Evolutionary conservation across 306 rosid species (phyloP).

Genomic region (Abrus pulchellus): DNA sequence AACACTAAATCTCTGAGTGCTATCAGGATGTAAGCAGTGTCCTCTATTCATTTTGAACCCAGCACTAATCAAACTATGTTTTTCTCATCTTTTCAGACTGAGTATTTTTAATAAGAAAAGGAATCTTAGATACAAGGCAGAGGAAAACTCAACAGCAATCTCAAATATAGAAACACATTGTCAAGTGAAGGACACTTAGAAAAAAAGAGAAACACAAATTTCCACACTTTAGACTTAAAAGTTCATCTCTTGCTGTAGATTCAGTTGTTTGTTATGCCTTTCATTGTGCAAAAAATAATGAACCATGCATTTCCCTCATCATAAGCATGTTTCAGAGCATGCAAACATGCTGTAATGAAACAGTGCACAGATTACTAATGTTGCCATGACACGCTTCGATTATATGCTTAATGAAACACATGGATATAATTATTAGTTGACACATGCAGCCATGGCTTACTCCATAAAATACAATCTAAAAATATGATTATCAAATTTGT

Average conservation of each 20-base stretch:
- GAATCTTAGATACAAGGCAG: not conserved
- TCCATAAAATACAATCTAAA: too few relatives aligned
- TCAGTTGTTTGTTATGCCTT: slow-evolving; percentile 13
- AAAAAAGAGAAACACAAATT: not conserved
- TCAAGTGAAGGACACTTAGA: not conserved
- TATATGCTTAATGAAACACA: not conserved
- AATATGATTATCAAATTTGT: too few relatives aligned
- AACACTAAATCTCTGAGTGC: slow-evolving; percentile 19
- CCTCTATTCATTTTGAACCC: slow-evolving; percentile 7
- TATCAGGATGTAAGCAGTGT: slow-evolving; percentile 13
- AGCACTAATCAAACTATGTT: not conserved
- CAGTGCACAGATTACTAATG: not conserved
- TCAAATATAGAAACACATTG: not conserved
- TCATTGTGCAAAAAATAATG: slow-evolving; percentile 3
- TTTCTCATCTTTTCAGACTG: not conserved
- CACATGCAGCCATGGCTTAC: not conserved
- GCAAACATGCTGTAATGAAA: not conserved
- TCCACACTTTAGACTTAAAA: not conserved
- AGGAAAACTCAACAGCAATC: slow-evolving; percentile 6
- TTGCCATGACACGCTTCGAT: not conserved
- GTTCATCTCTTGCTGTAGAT: slow-evolving; percentile 16
- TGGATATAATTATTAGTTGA: not conserved
- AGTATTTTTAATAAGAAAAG: not conserved
- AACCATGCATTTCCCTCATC: not conserved
- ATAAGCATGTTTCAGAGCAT: not conserved